Base-by-base conservation (phyloP, 2,329 filamentous ascomycete species). In the Chrysosporium queenslandicum region DNA sequence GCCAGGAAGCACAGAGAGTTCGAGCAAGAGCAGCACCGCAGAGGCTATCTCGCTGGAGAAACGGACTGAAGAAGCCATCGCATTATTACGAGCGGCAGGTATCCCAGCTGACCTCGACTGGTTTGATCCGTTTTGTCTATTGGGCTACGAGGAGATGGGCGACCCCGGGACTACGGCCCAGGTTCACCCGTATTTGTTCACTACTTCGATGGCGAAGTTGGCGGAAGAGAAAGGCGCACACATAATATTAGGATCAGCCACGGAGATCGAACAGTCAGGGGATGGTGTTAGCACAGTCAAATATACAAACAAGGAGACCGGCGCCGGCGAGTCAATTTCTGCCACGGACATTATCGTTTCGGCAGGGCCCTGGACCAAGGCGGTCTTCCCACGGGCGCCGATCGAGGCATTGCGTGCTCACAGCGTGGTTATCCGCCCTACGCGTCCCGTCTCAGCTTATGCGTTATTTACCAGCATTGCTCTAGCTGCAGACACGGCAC, bases 141-240 rank as follows among this genome's bases (percentile, higher is more conserved):
- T 73, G 50, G 74, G 75, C 18, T 97, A 94, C 69, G 81, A 87
- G 30, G 81, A 85, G 64, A 96, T 97, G 88, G 88, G 87, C 1
- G 83, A 81, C 2, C 80, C 82, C 0, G 78, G 77, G 1, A 86
- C 88, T 56, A 97, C 92, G 1, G 87, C 92, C 0, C 92, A 98
- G 69, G 91, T 97, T 2, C 91, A 98, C 63, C 92, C 92, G 0
- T 86, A 84, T 56, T 82, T 88, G 41, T 97, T 98, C 64, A 97
- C 92, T 0, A 91, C 81, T 0, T 77, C 82, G 14, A 94, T 97
- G 68, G 87, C 86, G 3, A 74, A 80, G 39, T 75, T 96, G 11
- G 89, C 91, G 0, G 71, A 78, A 52, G 79, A 86, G 48, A 77
- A 76, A 23, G 86, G 86, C 2, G 81, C 78, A 58, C 78, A 83